Conservation (phyloP, 2,329 filamentous ascomycete species). For the Didymella glomerata region DNA sequence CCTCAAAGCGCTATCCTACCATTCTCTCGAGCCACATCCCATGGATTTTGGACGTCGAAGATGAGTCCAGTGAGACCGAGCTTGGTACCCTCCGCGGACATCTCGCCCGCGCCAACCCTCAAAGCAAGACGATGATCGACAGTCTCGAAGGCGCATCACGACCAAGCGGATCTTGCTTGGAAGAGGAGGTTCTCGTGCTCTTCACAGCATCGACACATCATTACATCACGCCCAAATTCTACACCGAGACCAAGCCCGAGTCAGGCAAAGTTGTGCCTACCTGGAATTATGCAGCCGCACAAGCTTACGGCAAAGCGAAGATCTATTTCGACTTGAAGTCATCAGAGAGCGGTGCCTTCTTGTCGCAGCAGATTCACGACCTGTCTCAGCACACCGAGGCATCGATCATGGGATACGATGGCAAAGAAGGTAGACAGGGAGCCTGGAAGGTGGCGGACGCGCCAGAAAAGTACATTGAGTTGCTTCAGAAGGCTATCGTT, state of each 20-base stretch:
- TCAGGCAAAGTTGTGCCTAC: conserved; percentile 74
- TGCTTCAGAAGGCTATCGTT: conserved; percentile 36
- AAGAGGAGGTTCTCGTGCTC: conserved; percentile 67
- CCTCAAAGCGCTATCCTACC: conserved; percentile 27
- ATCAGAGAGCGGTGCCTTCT: conserved; percentile 57
- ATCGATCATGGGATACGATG: conserved; percentile 63
- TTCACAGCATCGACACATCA: conserved; percentile 68
- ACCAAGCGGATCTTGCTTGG: conserved; percentile 13
- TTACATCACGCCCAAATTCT: conserved; percentile 72
- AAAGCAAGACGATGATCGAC: conserved; percentile 67
- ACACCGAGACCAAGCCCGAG: conserved; percentile 69
- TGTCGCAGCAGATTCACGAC: conserved; percentile 63
- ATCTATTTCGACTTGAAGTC: conserved; percentile 63
- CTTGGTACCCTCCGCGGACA: conserved; percentile 65
- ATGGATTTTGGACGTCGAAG: conserved; percentile 49
- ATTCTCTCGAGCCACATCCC: conserved; percentile 40
- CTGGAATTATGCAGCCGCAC: conserved; percentile 73
- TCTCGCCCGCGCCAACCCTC: conserved; percentile 69
- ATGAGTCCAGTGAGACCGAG: conserved; percentile 52
- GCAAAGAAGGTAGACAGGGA: conserved; percentile 41
- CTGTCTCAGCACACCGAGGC: conserved; percentile 62
- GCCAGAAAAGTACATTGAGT: conserved; percentile 63
- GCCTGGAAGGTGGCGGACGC: conserved; percentile 68
- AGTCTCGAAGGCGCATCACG: conserved; percentile 51
- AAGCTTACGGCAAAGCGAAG: conserved; percentile 67